phyloP scores from a whole-genome alignment of 2,329 filamentous ascomycete species.

The Didymella keratinophila region DNA sequence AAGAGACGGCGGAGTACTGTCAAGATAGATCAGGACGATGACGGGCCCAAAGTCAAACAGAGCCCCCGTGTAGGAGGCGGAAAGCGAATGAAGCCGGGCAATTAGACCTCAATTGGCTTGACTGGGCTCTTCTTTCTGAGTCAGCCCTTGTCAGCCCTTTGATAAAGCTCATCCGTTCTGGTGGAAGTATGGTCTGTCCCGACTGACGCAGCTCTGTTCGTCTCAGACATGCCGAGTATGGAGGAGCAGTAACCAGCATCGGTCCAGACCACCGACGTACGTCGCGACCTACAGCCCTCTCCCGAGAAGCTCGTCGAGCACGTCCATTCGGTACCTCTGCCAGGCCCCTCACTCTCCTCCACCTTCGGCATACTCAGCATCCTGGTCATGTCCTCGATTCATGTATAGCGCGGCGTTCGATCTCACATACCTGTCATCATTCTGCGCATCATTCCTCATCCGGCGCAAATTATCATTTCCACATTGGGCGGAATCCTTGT shows the following conservation, averaged over 20 bases:
- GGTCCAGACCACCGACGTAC: not conserved
- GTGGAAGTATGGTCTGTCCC: not conserved
- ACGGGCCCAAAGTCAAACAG: slow-evolving; percentile 55
- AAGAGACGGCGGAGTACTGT: slow-evolving; percentile 69
- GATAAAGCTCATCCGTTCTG: not conserved
- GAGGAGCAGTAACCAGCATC: not conserved
- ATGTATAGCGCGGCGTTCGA: slow-evolving; percentile 22
- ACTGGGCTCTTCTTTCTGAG: not conserved
- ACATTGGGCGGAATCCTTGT: slow-evolving; percentile 14
- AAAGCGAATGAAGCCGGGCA: slow-evolving; percentile 47
- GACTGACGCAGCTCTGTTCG: not conserved
- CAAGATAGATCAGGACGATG: slow-evolving; percentile 66
- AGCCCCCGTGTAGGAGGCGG: slow-evolving; percentile 55
- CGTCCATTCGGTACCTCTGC: not conserved
- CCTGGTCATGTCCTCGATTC: slow-evolving; percentile 8
- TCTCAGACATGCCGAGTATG: not conserved
- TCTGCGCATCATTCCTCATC: slow-evolving; percentile 5
- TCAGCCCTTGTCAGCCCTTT: not conserved
- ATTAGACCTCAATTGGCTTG: slow-evolving; percentile 20
- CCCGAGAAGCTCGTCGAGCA: not conserved
- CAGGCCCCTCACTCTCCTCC: not conserved
- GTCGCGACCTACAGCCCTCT: not conserved
- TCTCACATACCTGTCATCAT: slow-evolving; percentile 11
- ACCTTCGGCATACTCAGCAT: slow-evolving; percentile 2
- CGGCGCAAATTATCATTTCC: slow-evolving; percentile 6